Conservation (phyloP, 108 stramenopile species). For the Fragilaria crotonensis region DNA sequence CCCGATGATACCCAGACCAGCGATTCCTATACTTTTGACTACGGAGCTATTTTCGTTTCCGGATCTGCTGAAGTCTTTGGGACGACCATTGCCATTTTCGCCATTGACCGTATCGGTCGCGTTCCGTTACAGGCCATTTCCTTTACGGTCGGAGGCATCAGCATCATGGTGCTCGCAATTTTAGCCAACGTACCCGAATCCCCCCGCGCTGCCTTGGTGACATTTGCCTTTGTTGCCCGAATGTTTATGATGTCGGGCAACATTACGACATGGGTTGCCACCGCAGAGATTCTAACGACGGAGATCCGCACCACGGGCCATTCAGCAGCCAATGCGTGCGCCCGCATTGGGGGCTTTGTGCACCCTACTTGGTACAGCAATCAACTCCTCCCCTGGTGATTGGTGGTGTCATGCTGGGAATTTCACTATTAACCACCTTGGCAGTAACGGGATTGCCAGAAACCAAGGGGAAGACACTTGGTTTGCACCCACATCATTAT, state of each 20-base stretch:
- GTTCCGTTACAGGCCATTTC: constrained; percentile 48
- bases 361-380: constrained; percentile 52
- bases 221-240: constrained; percentile 53
- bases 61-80: constrained; percentile 63
- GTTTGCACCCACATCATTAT: constrained; percentile 11
- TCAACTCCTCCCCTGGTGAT: constrained; percentile 25
- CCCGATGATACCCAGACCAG: not conserved
- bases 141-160: constrained; percentile 53
- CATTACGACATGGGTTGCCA: constrained; percentile 62
- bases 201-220: constrained; percentile 3
- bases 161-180: constrained; percentile 21
- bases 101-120: constrained; percentile 55
- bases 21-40: constrained; percentile 42
- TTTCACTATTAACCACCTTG: constrained; percentile 29
- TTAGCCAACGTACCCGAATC: not conserved
- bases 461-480: constrained; percentile 48
- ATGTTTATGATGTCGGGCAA: constrained; percentile 68
- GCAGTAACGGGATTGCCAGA: constrained; percentile 46
- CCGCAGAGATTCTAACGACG: constrained; percentile 71
- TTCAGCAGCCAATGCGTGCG: constrained; percentile 70
- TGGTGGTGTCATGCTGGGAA: constrained; percentile 39
- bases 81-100: constrained; percentile 46
- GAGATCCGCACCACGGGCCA: constrained; percentile 76
- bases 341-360: constrained; percentile 52
- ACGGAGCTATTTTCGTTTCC: constrained; percentile 54